Base-by-base conservation (phyloP, 352 stramenopile genomes). In the Blastocystis sp. region DNA sequence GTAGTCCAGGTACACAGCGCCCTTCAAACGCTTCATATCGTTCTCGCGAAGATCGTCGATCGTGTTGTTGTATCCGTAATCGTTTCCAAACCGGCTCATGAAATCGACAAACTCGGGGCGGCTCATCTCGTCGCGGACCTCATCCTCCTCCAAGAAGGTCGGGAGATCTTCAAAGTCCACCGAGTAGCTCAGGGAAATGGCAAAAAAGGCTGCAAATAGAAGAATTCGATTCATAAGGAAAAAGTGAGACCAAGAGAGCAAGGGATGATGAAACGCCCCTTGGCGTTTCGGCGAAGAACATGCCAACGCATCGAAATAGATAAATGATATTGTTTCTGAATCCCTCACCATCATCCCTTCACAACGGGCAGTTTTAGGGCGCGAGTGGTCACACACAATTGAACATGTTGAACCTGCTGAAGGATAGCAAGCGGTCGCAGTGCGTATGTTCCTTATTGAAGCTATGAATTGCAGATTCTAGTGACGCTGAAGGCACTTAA, bases 1-100 rank as follows among this genome's bases (percentile, higher is more conserved):
- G 38, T 88, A 88, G n/a, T 88, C 78, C 4, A 88, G 61, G 19
- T 88, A 88, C 21, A 79, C 78, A 78, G 78, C 78, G 28, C 63
- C 63, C 45, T 76, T 42, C 42, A 88, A 52, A 64, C 78, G 78
- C 78, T 88, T 88, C 64, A 79, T 88, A 71, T 88, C 78, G 4
- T 57, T 62, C 14, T 65, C 63, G 9, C 61, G 61, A n/a, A 79
- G 65, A 7, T 69, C 52, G 40, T 88, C 78, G 34, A 88, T 88
- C 14, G 64, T 88, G 21, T 61, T 61, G 42, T 88, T 88, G 60
- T 88, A 88, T 62, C 78, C 78, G 48, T 88, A 88, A 38, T 88
- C 42, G 45, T 76, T 68, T 42, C 78, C 61, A 34, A 76, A 88
- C 11, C 45, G n/a, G 17, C 34, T 77, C 24, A 88, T 88, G 66